Conservation (phyloP, 2,329 filamentous ascomycete genomes). For the Fusarium papillatum region DNA sequence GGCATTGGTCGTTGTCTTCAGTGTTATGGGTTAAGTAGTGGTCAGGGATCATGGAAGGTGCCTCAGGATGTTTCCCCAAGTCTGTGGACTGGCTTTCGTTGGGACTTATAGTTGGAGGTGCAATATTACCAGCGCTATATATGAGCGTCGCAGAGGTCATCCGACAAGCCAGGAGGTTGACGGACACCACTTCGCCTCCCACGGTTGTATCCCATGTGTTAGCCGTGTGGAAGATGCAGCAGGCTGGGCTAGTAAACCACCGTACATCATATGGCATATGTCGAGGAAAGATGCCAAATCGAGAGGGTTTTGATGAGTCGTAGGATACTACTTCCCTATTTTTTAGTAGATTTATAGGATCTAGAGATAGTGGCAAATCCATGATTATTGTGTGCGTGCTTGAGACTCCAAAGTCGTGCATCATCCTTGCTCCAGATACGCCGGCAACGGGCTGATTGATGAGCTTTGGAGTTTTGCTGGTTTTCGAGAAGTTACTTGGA, state of each 20-base stretch:
- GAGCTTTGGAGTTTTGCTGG: constrained; percentile 10
- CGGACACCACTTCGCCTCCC: constrained; percentile 33
- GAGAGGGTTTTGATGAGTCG: constrained; percentile 67
- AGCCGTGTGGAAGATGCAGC: constrained; percentile 80
- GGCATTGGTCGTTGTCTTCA: constrained; percentile 74
- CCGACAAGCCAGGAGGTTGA: constrained; percentile 77
- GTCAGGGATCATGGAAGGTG: neutral
- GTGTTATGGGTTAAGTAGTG: constrained; percentile 43
- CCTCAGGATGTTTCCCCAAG: too few species aligned
- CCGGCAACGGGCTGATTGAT: constrained; percentile 65
- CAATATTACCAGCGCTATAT: constrained; percentile 74
- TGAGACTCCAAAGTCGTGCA: constrained; percentile 83
- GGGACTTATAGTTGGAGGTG: constrained; percentile 34
- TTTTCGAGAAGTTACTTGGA: neutral
- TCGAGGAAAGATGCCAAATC: constrained; percentile 78
- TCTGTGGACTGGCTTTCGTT: too few species aligned
- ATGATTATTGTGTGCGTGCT: constrained; percentile 74
- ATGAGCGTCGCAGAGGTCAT: constrained; percentile 75
- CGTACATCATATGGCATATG: constrained; percentile 67
- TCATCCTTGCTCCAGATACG: constrained; percentile 76
- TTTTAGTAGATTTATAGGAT: constrained; percentile 72
- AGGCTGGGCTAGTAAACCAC: constrained; percentile 78
- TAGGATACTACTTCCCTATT: constrained; percentile 69
- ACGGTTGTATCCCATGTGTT: constrained; percentile 73
- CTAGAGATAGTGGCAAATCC: constrained; percentile 76